Evolutionary conservation across 2,329 filamentous ascomycete species (phyloP).

Genomic region (Catunica adiposa): DNA sequence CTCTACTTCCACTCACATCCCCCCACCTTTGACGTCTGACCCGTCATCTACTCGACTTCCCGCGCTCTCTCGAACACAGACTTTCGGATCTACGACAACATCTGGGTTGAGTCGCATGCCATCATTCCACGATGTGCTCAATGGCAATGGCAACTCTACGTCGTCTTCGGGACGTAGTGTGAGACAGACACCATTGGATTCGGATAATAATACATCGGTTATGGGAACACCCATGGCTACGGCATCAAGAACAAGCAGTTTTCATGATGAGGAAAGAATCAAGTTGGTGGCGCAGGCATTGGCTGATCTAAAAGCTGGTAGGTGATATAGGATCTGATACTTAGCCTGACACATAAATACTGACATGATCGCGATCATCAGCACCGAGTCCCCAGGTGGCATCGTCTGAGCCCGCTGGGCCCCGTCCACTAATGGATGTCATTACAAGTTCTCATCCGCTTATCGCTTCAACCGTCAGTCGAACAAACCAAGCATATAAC

Average conservation of each 20-base stretch:
- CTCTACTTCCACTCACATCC: neutral
- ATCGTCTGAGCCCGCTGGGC: conserved; percentile 6
- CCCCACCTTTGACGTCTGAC: conserved; percentile 1
- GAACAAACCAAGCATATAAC: conserved; percentile 70
- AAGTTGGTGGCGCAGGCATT: conserved; percentile 13
- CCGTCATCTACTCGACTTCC: conserved; percentile 7
- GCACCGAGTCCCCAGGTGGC: conserved; percentile 12
- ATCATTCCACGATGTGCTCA: conserved; percentile 7
- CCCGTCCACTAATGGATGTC: conserved; percentile 67
- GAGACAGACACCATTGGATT: conserved; percentile 12
- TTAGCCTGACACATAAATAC: neutral
- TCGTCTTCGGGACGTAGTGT: conserved; percentile 11
- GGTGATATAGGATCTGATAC: neutral
- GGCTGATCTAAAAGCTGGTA: conserved; percentile 14
- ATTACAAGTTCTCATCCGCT: conserved; percentile 79
- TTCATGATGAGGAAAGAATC: conserved; percentile 13
- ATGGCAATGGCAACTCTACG: conserved; percentile 1
- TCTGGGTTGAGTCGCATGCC: conserved; percentile 7
- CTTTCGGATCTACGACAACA: conserved; percentile 4
- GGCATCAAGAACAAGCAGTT: conserved; percentile 12
- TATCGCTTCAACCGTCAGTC: conserved; percentile 69
- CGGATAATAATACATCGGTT: conserved; percentile 12
- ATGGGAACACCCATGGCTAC: conserved; percentile 10
- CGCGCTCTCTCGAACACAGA: conserved; percentile 2
- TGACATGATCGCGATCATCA: conserved; percentile 2